Conservation (phyloP, 2,329 filamentous ascomycete genomes). For the Byssothecium circinans region DNA sequence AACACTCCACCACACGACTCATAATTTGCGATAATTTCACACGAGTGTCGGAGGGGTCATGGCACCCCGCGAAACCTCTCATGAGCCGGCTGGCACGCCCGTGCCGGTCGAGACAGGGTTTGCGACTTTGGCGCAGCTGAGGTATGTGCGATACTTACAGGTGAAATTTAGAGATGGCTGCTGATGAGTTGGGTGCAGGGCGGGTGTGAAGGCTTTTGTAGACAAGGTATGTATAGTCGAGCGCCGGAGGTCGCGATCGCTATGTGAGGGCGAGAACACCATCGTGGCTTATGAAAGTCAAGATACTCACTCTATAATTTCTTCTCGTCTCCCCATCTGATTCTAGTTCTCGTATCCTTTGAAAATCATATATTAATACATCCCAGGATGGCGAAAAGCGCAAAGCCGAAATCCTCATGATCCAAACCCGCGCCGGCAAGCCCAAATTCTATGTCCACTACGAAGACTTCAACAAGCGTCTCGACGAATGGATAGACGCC, state of each 20-base stretch:
- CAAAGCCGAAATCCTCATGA: constrained; percentile 94
- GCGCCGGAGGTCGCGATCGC: constrained; percentile 1
- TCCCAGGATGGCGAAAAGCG: constrained; percentile 74
- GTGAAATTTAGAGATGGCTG: constrained; percentile 27
- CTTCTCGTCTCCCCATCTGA: no score
- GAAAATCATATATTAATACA: constrained; percentile 18
- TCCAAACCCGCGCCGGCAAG: constrained; percentile 84
- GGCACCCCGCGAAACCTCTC: constrained; percentile 58
- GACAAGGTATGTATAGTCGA: constrained; percentile 61
- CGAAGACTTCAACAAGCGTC: constrained; percentile 93
- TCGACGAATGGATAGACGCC: constrained; percentile 85
- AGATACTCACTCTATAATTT: no score
- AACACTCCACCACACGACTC: constrained; percentile 29
- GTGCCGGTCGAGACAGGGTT: constrained; percentile 72
- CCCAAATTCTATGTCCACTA: constrained; percentile 96
- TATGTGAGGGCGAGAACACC: constrained; percentile 4
- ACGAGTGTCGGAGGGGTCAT: constrained; percentile 40
- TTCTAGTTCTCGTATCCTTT: background rate
- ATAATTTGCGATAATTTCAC: constrained; percentile 20
- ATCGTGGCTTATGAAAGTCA: no score
- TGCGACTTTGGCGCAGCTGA: constrained; percentile 81
- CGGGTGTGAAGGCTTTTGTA: constrained; percentile 68
- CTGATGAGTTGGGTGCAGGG: constrained; percentile 50
- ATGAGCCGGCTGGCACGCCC: constrained; percentile 58
- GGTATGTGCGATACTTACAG: constrained; percentile 55